Evolutionary conservation across 371 early-diverging fungal genomes (phyloP), one percentile per base, ranked within the genome.

Genomic region (Entomophthora muscae): DNA sequence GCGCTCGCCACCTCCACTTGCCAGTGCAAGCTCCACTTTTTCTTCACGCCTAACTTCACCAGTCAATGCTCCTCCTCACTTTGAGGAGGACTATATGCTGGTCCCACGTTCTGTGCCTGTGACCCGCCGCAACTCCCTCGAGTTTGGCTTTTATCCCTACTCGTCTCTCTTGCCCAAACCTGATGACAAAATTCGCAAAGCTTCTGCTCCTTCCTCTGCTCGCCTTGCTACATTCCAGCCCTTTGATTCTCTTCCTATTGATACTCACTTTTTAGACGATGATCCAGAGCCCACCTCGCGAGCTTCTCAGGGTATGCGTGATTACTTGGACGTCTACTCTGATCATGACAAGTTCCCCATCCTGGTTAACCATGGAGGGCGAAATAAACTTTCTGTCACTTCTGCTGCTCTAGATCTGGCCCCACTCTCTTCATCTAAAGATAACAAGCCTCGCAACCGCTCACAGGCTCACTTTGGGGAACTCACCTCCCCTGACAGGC

Each of bases 211-310:
- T 13, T 22, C 56, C 12, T 42, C 42, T 5, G 5, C 42, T 17
- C 42, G 42, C 17, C 42, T 42, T 17, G 17, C 42, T 42, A 42
- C 10, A 10, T 42, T 42, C 42, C 24, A 24, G 22, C 56, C 56
- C n/a, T 55, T 55, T 26, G 24, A 55, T 7, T 24, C 22, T 13
- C 56, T 55, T 27, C 56, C 56, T 13, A 22, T 55, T 24, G 56
- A 55, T 26, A 26, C 56, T 26, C 56, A 55, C 56, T 55, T 55
- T 55, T 55, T 55, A n/a, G 56, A 55, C 12, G 28, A 55, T 26
- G 56, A 55, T 22, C 10, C 28, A 7, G 56, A 55, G 12, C 28
- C 56, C 42, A 42, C 42, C 42, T 42, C 5, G 10, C 42, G 5
- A 27, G 28, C 56, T n/a, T 22, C 17, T n/a, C 26, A 22, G 12